phyloP scores from a whole-genome alignment of 202 grass and related monocot species.

The Eragrostis tef region DNA sequence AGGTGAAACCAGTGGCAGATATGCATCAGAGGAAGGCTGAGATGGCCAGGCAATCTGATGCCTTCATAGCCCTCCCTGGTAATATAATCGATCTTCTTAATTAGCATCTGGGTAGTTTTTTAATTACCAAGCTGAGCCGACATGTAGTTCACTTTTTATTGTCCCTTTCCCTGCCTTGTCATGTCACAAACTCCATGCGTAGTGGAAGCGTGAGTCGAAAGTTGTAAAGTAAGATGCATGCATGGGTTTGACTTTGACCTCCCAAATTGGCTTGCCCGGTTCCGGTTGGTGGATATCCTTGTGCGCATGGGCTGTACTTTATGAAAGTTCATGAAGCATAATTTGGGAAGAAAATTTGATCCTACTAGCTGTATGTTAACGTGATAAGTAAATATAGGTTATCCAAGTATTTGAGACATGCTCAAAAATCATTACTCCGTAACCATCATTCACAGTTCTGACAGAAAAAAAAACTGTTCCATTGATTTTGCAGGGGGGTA shows the following conservation, averaged over 20 bases:
- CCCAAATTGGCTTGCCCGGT: conserved; percentile 26
- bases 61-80: conserved; percentile 82
- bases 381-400: neutral
- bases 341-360: neutral
- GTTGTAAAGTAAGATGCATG: conserved; percentile 25
- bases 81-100: conserved; percentile 3
- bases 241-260: conserved; percentile 49
- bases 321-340: conserved; percentile 8
- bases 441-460: neutral
- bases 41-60: conserved; percentile 75
- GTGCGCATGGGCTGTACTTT: conserved; percentile 20
- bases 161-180: conserved; percentile 28
- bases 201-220: conserved; percentile 55
- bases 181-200: conserved; percentile 26
- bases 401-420: neutral
- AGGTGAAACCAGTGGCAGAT: conserved; percentile 69
- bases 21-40: conserved; percentile 87
- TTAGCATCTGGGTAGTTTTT: neutral
- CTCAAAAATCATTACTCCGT: neutral
- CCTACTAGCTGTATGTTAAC: neutral
- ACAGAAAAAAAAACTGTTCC: neutral
- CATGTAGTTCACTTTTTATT: conserved; percentile 14
- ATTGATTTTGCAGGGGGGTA: conserved; percentile 59
- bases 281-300: conserved; percentile 15
- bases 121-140: conserved; percentile 15